Percentiles rank a stretch among this genome's conserved stretches.
These are phyloP conservation scores for Mariannaea elegans DNA, from an alignment of 2,329 filamentous ascomycete genomes.

Conservation along the genomic window DNA sequence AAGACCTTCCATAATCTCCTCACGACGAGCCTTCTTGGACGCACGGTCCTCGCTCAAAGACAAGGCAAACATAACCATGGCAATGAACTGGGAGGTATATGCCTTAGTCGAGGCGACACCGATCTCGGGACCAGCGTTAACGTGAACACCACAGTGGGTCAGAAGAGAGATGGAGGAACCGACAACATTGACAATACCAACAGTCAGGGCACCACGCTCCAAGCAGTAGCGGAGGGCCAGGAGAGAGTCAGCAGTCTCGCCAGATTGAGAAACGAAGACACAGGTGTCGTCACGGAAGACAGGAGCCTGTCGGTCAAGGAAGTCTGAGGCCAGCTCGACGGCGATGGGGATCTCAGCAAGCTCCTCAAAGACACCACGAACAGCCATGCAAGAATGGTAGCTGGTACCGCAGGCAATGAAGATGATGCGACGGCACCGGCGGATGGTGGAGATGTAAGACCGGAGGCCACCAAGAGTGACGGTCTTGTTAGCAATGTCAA, in stretches of 20 bases:
- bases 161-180: constrained; percentile 98
- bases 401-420: constrained; percentile 99
- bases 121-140: constrained; percentile 98
- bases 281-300: constrained; percentile 99
- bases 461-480: constrained; percentile 95
- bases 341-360: constrained; percentile 97
- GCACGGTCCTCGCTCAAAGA: constrained; percentile 96
- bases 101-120: constrained; percentile 99
- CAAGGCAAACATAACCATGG: constrained; percentile 99
- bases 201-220: constrained; percentile 95
- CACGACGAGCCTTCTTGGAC: constrained; percentile 88
- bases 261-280: constrained; percentile 98
- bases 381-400: constrained; percentile 99
- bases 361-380: constrained; percentile 97
- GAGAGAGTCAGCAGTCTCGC: constrained; percentile 96
- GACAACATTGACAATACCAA: constrained; percentile 98
- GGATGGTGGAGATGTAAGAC: constrained; percentile 96
- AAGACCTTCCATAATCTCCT: constrained; percentile 97
- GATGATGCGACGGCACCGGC: constrained; percentile 95
- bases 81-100: constrained; percentile 98
- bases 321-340: constrained; percentile 96
- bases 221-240: constrained; percentile 98
- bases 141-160: constrained; percentile 99
- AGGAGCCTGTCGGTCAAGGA: constrained; percentile 94
- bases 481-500: constrained; percentile 91